These are phyloP conservation scores for Pistacia vera DNA, from an alignment of 345 rosid species.

Conservation along the genomic window DNA sequence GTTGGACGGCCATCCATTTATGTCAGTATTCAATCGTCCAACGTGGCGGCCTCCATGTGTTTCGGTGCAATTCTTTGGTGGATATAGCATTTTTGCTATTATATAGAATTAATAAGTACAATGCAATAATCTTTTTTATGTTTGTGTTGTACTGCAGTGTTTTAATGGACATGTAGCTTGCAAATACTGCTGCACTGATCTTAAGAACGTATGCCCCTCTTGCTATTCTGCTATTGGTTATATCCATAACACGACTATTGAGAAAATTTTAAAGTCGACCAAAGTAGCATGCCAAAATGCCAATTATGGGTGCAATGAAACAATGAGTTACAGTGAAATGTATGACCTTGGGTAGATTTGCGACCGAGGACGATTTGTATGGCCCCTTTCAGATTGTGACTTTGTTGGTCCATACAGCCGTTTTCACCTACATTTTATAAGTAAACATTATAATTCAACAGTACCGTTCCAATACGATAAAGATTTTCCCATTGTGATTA, in stretches of 20 bases:
- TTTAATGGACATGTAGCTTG: constrained; percentile 29
- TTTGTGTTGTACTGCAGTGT: constrained; percentile 18
- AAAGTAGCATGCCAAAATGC: background rate
- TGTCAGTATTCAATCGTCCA: too few relatives aligned
- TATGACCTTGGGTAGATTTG: background rate
- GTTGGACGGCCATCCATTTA: too few relatives aligned
- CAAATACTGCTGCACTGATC: constrained; percentile 13
- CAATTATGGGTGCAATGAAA: constrained; percentile 4
- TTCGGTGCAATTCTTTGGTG: too few relatives aligned
- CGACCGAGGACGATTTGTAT: background rate
- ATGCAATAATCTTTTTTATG: too few relatives aligned
- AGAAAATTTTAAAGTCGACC: background rate
- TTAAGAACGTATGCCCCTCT: constrained; percentile 20
- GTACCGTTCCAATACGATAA: constrained; percentile 7
- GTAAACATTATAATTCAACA: background rate
- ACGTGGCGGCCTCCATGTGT: too few relatives aligned
- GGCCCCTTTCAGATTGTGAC: background rate
- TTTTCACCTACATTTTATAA: background rate
- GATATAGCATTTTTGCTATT: too few relatives aligned
- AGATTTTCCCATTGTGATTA: too few relatives aligned
- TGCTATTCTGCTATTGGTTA: background rate
- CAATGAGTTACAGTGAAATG: background rate
- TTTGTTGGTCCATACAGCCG: background rate
- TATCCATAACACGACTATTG: background rate
- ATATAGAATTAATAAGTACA: too few relatives aligned